phyloP scores from a whole-genome alignment of 2,329 filamentous ascomycete genomes.

The Penicillium sp. region DNA sequence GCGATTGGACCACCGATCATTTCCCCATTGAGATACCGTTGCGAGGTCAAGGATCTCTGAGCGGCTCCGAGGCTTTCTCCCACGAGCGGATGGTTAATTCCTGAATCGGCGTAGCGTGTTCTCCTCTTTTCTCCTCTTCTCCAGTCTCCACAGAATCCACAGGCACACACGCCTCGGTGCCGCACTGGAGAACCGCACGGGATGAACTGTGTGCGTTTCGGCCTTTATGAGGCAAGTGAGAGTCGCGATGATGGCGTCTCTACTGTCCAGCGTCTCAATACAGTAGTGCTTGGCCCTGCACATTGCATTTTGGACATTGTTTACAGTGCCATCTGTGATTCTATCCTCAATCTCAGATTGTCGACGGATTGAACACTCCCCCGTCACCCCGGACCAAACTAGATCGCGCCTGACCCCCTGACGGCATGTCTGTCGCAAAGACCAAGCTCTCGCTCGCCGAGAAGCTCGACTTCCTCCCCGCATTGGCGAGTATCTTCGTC shows the following conservation, averaged over 20 bases:
- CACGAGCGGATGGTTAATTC: constrained; percentile 6
- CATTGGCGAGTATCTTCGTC: constrained; percentile 32
- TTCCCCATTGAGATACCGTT: constrained; percentile 22
- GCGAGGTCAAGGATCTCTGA: constrained; percentile 16
- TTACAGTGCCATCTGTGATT: no score
- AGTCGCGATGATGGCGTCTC: not conserved
- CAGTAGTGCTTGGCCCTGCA: not conserved
- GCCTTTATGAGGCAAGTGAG: not conserved
- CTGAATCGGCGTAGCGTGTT: constrained; percentile 1
- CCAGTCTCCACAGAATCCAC: not conserved
- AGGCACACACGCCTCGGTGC: not conserved
- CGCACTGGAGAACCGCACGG: constrained; percentile 1
- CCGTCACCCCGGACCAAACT: not conserved
- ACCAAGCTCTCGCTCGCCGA: constrained; percentile 33
- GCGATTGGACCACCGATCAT: constrained; percentile 6
- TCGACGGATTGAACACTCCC: not conserved
- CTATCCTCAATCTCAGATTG: not conserved
- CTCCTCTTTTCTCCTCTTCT: not conserved
- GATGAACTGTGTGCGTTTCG: not conserved
- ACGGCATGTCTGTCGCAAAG: constrained; percentile 25
- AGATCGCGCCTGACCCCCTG: no score
- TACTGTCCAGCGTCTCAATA: not conserved
- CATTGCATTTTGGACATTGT: not conserved
- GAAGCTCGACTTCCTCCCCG: constrained; percentile 41
- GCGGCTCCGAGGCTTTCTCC: constrained; percentile 3